These are phyloP conservation scores for Stachybotrys chlorohalonatus DNA, from an alignment of 2,329 filamentous ascomycete species.

Conservation along the genomic window DNA sequence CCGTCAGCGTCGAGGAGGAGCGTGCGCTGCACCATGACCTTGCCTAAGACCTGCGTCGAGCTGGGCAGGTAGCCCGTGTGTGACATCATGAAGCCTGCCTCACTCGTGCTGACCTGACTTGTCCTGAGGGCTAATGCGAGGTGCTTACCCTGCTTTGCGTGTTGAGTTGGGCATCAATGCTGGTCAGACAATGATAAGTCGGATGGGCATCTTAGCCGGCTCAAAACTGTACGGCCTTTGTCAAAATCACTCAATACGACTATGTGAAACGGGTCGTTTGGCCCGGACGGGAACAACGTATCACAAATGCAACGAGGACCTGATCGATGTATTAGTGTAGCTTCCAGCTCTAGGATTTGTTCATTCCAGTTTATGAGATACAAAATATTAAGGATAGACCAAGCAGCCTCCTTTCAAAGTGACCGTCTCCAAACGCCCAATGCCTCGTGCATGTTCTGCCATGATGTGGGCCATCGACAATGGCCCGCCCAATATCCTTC, in stretches of 20 bases:
- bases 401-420: neutral
- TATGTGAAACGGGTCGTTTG: too few species aligned
- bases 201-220: neutral
- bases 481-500: neutral
- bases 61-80: neutral
- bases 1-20: conserved; percentile 1
- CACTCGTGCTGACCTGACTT: too few species aligned
- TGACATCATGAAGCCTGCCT: neutral
- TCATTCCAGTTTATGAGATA: neutral
- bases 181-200: neutral
- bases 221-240: too few species aligned
- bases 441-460: too few species aligned
- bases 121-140: too few species aligned
- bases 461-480: neutral
- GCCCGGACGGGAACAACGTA: too few species aligned
- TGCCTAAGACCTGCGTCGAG: neutral
- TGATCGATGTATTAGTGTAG: too few species aligned
- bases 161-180: neutral
- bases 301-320: too few species aligned
- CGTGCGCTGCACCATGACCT: neutral
- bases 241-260: too few species aligned
- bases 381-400: neutral
- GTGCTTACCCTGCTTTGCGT: neutral
- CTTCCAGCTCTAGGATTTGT: neutral
- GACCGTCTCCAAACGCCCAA: neutral